phyloP scores from a whole-genome alignment of 495 filamentous ascomycete genomes.

The Xylona heveae region DNA sequence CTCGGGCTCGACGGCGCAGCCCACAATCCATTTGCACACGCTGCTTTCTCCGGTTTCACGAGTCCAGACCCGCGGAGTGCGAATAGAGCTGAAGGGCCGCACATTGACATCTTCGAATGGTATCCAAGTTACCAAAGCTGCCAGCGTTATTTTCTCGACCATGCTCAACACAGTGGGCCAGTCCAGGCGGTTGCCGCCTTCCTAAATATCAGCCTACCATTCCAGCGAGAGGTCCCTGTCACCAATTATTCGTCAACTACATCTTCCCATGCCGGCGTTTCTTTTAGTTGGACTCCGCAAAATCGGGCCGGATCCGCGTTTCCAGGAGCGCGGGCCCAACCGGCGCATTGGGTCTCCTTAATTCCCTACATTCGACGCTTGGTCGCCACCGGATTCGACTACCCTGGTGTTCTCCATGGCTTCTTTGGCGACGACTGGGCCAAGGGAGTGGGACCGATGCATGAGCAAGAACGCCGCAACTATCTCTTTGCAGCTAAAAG shows the following conservation, averaged over 20 bases:
- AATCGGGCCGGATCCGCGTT: no score
- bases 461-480: slow-evolving; percentile 81
- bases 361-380: slow-evolving; percentile 80
- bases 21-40: slow-evolving; percentile 1
- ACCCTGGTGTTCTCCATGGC: slow-evolving; percentile 63
- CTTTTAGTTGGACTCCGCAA: background rate
- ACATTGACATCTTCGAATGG: slow-evolving; percentile 84
- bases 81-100: slow-evolving; percentile 7
- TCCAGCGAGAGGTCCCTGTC: slow-evolving; percentile 28
- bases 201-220: slow-evolving; percentile 64
- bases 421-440: slow-evolving; percentile 92
- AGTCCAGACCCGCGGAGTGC: background rate
- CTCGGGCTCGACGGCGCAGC: no score
- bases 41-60: background rate
- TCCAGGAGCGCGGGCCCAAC: slow-evolving; percentile 12
- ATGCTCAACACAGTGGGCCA: slow-evolving; percentile 63
- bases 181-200: slow-evolving; percentile 83
- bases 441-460: slow-evolving; percentile 53
- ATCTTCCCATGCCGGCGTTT: slow-evolving; percentile 7
- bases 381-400: slow-evolving; percentile 80
- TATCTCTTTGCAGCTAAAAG: slow-evolving; percentile 91
- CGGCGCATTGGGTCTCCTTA: slow-evolving; percentile 36
- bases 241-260: slow-evolving; percentile 18
- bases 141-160: slow-evolving; percentile 80
- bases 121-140: slow-evolving; percentile 83